Evolutionary conservation across 306 rosid genomes (phyloP).

Genomic region (Gleditsia sinensis): DNA sequence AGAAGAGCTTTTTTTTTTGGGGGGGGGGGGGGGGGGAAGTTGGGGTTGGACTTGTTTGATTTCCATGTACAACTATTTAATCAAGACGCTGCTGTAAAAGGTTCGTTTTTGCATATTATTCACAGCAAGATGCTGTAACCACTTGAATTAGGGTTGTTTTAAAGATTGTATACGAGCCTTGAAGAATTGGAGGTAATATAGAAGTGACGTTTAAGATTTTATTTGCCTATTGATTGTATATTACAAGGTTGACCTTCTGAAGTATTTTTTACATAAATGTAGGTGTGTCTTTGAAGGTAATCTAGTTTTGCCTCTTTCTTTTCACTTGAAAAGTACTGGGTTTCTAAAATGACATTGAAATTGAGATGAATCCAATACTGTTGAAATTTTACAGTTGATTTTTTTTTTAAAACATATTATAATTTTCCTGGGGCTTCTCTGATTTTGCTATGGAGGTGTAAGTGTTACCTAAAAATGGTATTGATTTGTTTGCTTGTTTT

Average conservation of each 20-base stretch:
- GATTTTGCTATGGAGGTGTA: constrained; percentile 9
- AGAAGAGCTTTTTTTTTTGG: background rate
- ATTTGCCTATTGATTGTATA: background rate
- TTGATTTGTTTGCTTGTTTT: background rate
- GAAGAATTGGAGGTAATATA: constrained; percentile 5
- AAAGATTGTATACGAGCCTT: constrained; percentile 13
- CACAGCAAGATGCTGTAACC: background rate
- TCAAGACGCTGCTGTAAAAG: constrained; percentile 14
- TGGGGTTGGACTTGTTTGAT: background rate
- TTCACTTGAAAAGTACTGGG: constrained; percentile 5
- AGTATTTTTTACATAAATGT: constrained; percentile 31
- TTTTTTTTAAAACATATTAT: background rate
- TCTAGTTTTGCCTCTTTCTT: constrained; percentile 25
- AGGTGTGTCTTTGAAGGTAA: constrained; percentile 41
- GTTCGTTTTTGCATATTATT: background rate
- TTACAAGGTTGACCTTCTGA: constrained; percentile 6
- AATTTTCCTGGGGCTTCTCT: background rate
- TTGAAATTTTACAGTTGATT: no score
- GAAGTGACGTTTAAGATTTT: constrained; percentile 10
- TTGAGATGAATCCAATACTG: constrained; percentile 7
- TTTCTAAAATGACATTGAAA: constrained; percentile 30
- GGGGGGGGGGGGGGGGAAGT: no score
- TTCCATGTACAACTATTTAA: constrained; percentile 2
- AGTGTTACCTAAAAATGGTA: background rate
- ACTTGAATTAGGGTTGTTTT: constrained; percentile 4